Base-by-base conservation (phyloP, 2,329 filamentous ascomycete genomes). In the Neurospora crassa region DNA sequence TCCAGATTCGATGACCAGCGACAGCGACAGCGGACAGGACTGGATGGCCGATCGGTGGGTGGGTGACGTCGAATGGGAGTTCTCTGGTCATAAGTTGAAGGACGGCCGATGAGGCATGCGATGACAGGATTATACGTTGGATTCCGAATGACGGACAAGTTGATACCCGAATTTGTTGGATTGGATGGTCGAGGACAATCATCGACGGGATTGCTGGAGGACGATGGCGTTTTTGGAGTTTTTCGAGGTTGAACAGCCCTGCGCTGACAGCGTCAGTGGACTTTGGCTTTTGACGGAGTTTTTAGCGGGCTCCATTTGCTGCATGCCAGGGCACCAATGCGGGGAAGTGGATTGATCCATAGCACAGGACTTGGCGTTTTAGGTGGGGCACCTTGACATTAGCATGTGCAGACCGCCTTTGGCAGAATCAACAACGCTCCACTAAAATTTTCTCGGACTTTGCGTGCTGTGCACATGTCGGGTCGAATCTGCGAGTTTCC, bases 381-480 rank as follows among this genome's bases (percentile, higher is more conserved):
- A 16, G 37, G 69, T 40, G 41, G 63, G 34, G 59, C 42, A 41
- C n/a, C 3, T 34, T 67, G 63, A 24, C 6, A 16, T 42, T 2
- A 20, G 18, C 14, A 2, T 34, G 1, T 34, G 6, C 45, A 45
- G 69, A 75, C 74, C 74, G 73, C 74, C 68, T 70, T 69, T 67
- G 74, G 74, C 74, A 76, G 70, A 76, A 76, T 70, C 0, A 10
- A 53, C 34, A 18, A 18, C 34, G 53, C 72, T 70, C 72, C 72
- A 73, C 72, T 67, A 70, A 73, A 74, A 74, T 43, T 72, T 71
- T 71, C 68, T 67, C 40, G 29, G 43, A n/a, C 43, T 8, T 40
- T 24, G 37, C 24, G 37, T 63, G 53, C 42, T 69, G 59, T 67
- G 67, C 47, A 67, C 59, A 63, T 37, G 53, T 63, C 53, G 53